Evolutionary conservation across 2,329 filamentous ascomycete species (phyloP).

Genomic region (Blastomyces emzantsi): DNA sequence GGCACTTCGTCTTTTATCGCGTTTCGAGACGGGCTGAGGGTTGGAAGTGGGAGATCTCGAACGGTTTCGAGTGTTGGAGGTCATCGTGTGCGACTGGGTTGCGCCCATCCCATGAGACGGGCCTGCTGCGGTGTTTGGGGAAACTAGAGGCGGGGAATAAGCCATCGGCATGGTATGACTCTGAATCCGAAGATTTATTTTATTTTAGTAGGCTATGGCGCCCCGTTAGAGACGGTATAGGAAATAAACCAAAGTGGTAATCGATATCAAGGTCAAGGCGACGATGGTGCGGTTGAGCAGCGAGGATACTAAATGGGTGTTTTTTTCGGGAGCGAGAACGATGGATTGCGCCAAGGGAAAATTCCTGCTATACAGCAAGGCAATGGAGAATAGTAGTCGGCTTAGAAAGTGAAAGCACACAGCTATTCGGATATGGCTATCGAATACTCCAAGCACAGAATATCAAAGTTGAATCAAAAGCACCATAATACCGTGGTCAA

Average conservation of each 20-base stretch:
- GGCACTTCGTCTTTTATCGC: slow-evolving; percentile 79
- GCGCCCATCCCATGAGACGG: slow-evolving; percentile 3
- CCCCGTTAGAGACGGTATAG: background rate
- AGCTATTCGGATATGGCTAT: background rate
- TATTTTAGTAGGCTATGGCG: background rate
- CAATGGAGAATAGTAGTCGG: background rate
- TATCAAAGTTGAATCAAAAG: background rate
- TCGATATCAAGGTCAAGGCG: background rate
- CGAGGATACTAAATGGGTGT: too few relatives aligned
- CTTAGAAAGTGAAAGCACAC: background rate
- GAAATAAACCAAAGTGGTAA: background rate
- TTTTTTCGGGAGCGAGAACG: too few relatives aligned
- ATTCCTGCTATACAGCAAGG: background rate
- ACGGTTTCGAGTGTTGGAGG: slow-evolving; percentile 8
- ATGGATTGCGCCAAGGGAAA: background rate
- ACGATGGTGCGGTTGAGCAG: background rate
- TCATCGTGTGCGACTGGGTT: background rate
- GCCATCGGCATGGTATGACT: slow-evolving; percentile 10
- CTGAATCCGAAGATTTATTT: background rate
- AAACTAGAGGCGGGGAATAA: slow-evolving; percentile 12
- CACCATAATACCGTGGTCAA: background rate
- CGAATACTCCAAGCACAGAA: background rate
- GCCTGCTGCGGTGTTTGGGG: slow-evolving; percentile 10
- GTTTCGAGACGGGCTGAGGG: slow-evolving; percentile 54
- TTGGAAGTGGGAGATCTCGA: slow-evolving; percentile 7